Percentiles rank a stretch among this genome's conserved stretches.
These are phyloP conservation scores for Colletotrichum trifolii DNA, from an alignment of 2,329 filamentous ascomycete genomes.

Conservation along the genomic window DNA sequence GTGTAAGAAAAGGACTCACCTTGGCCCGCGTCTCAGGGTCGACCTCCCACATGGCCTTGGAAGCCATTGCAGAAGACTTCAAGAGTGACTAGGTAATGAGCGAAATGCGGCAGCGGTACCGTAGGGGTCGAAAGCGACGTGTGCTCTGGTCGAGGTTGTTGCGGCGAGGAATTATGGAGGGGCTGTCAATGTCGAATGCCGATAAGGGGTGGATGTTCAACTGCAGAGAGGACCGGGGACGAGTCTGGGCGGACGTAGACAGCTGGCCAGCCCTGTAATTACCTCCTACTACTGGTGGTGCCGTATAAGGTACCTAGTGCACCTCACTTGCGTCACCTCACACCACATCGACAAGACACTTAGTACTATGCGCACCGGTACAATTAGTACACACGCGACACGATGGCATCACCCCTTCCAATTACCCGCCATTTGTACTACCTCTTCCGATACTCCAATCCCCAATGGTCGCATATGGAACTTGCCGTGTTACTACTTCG, in stretches of 20 bases:
- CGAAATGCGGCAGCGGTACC: conserved; percentile 1
- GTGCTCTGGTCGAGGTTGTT: conserved; percentile 17
- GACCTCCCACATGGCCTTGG: conserved; percentile 96
- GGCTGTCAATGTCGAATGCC: conserved; percentile 24
- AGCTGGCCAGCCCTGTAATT: conserved; percentile 22
- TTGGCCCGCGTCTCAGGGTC: conserved; percentile 97
- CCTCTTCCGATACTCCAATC: too few relatives aligned
- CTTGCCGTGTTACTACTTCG: neutral
- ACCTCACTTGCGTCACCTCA: too few relatives aligned
- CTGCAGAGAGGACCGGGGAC: conserved; percentile 14
- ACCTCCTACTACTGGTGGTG: neutral
- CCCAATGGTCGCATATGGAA: too few relatives aligned
- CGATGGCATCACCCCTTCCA: too few relatives aligned
- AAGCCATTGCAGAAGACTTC: conserved; percentile 60
- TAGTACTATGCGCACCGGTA: too few relatives aligned
- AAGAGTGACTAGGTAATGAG: conserved; percentile 1
- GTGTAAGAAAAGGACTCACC: conserved; percentile 60
- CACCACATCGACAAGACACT: too few relatives aligned
- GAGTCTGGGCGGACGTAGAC: conserved; percentile 24
- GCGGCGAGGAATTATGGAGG: conserved; percentile 33
- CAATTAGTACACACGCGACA: too few relatives aligned
- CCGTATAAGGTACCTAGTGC: too few relatives aligned
- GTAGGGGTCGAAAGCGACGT: neutral
- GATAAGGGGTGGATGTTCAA: conserved; percentile 32
- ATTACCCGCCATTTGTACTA: too few relatives aligned